phyloP scores from a whole-genome alignment of 129 eudicot species.

The Flaveria bidentis region DNA sequence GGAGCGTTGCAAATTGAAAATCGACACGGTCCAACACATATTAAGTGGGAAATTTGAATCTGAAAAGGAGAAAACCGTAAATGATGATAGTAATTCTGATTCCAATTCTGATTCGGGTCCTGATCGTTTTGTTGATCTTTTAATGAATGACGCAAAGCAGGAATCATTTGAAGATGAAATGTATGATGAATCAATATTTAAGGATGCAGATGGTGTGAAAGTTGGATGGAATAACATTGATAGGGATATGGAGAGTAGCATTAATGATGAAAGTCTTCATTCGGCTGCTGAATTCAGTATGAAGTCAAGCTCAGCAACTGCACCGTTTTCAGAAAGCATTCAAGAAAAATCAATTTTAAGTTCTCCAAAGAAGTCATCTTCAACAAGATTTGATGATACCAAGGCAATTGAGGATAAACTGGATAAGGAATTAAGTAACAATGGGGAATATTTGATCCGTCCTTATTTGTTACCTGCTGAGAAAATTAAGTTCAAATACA shows the following conservation, averaged over 20 bases:
- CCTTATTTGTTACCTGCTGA: constrained; percentile 44
- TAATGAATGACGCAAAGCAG: constrained; percentile 50
- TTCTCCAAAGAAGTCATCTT: constrained; percentile 70
- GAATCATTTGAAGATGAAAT: constrained; percentile 55
- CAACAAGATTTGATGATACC: constrained; percentile 63
- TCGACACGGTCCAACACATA: constrained; percentile 63
- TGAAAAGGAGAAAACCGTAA: constrained; percentile 31
- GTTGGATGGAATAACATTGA: constrained; percentile 67
- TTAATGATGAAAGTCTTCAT: constrained; percentile 80
- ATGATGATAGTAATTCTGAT: constrained; percentile 44
- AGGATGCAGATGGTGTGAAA: constrained; percentile 67
- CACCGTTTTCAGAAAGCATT: constrained; percentile 62
- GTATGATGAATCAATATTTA: constrained; percentile 62
- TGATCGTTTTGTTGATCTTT: constrained; percentile 51
- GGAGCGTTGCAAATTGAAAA: constrained; percentile 71
- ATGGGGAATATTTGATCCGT: constrained; percentile 87
- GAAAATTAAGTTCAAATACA: constrained; percentile 76
- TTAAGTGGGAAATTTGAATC: constrained; percentile 63
- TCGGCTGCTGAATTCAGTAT: constrained; percentile 80
- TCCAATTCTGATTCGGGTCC: constrained; percentile 49
- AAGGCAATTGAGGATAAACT: constrained; percentile 60
- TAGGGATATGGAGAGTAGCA: constrained; percentile 63
- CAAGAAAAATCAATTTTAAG: constrained; percentile 64
- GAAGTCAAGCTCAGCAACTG: constrained; percentile 64
- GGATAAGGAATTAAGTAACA: constrained; percentile 81